Base-by-base conservation (phyloP, 768 basidiomycete species). In the Trametes punicea region DNA sequence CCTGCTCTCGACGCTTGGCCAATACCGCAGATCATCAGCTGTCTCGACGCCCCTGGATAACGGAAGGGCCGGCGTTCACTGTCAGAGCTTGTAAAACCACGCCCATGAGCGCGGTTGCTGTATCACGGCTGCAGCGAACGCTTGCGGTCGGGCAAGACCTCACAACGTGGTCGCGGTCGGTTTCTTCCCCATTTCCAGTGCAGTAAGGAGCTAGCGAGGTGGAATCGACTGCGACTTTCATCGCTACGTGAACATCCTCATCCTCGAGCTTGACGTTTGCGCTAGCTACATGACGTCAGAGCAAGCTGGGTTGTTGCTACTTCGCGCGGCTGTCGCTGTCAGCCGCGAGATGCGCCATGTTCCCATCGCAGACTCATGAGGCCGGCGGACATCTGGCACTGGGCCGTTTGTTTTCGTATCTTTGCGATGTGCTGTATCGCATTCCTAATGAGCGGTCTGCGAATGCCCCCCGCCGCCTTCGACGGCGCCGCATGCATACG, bases 211-310 rank as follows among this genome's bases (percentile, higher is more conserved):
- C 26, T 46, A 10, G 13, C 26, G 30, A 10, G 18, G 23, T 26
- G 23, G 27, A 27, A 2, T 34, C 7, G 7, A 21, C 8, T 11
- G 8, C 29, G 27, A 30, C 30, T 20, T 25, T 15, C 51, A 31
- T 25, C 29, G 42, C 27, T 42, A 42, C 40, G 18, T 42, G 13
- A 20, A 6, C 18, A 5, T 18, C 27, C 4, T 26, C n/a, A 8
- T 30, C 49, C 21, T 23, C 11, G 2, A 29, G 49, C 10, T 39
- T 30, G 50, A 33, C 44, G 20, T 41, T 4, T 23, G 21, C 38
- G 26, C 26, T 23, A 13, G 26, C 20, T 46, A 4, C 42, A 40
- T 57, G 56, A 57, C 56, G 56, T 57, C 56, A 57, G 30, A 45
- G 27, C 25, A 20, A 18, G 4, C 7, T 11, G 11, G 29, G 4